Base-by-base conservation (phyloP, 306 rosid species). In the Gillenia trifoliata region DNA sequence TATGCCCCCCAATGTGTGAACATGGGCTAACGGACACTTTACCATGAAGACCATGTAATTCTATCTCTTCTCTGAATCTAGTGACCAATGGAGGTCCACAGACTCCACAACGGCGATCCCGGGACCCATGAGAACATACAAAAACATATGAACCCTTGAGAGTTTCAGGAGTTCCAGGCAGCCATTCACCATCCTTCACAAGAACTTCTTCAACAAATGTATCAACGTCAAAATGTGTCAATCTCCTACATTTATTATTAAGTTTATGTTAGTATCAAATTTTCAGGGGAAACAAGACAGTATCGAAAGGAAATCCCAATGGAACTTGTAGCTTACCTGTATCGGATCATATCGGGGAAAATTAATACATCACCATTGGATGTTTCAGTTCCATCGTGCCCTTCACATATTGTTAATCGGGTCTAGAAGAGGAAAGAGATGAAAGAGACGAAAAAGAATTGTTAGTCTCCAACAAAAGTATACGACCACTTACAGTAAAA, bases 121-220 rank as follows among this genome's bases (percentile, higher is more conserved):
- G 84, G 61, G 96, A 91, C 19, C 92, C 94, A 79, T 93, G 98
- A 41, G 91, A 88, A 84, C 98, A 93, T 57, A 91, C 97, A 59
- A 93, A 93, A 67, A 93, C 67, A 80, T 84, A 88, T 0, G 93
- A 86, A 82, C 88, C 94, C 78, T 72, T 93, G 74, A 93, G 72
- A 6, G 83, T 62, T 83, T 91, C 98, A 11, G 97, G 98, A 31
- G 91, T 85, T 84, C 97, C 97, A 63, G 97, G 97, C 77, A 78
- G 83, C 98, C 98, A 93, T 26, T 91, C 96, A 57, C 91, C 92
- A 70, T 91, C 89, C 82, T 91, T 93, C 84, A 93, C 98, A 71
- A 93, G 96, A 62, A 93, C 98, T 86, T 93, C 98, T 83, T 93
- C 98, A 34, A 91, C 98, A 78, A 93, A 93, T 26, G 96, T 93